These are phyloP conservation scores for Saitozyma podzolica DNA, from an alignment of 768 basidiomycete genomes.

Conservation along the genomic window DNA sequence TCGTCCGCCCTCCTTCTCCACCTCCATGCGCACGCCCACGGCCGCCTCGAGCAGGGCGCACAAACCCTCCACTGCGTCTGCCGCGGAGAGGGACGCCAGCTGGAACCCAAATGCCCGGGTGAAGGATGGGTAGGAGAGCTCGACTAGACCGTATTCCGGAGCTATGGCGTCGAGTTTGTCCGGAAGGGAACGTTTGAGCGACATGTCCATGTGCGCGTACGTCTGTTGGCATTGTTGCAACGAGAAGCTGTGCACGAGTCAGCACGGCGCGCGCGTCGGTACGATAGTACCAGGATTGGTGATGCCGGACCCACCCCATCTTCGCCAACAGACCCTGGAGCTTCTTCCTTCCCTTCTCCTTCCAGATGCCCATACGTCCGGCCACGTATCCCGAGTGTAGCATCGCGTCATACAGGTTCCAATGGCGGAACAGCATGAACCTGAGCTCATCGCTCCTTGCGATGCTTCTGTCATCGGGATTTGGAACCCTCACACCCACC, in stretches of 20 bases:
- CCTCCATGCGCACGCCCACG: conserved; percentile 81
- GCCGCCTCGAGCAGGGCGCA: conserved; percentile 86
- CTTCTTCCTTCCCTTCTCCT: conserved; percentile 83
- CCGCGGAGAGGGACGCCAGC: conserved; percentile 81
- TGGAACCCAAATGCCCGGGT: conserved; percentile 87
- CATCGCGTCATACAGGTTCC: conserved; percentile 98
- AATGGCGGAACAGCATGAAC: conserved; percentile 93
- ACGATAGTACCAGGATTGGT: not conserved
- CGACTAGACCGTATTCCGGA: conserved; percentile 91
- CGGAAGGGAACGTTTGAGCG: conserved; percentile 77
- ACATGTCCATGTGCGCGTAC: conserved; percentile 94
- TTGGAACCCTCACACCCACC: conserved; percentile 26
- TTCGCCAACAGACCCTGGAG: conserved; percentile 91
- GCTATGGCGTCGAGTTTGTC: conserved; percentile 83
- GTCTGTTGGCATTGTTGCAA: conserved; percentile 90
- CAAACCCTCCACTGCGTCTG: conserved; percentile 89
- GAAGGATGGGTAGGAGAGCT: conserved; percentile 91
- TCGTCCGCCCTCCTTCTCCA: conserved; percentile 83
- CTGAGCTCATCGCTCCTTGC: conserved; percentile 83
- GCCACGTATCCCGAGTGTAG: conserved; percentile 95
- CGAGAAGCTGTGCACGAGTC: conserved; percentile 67
- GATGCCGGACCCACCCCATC: conserved; percentile 74
- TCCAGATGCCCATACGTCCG: conserved; percentile 93
- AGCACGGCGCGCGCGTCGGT: not conserved
- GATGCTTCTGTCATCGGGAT: conserved; percentile 80